Conservation (phyloP, 2,329 filamentous ascomycete species). For the Pseudocercospora ulei region DNA sequence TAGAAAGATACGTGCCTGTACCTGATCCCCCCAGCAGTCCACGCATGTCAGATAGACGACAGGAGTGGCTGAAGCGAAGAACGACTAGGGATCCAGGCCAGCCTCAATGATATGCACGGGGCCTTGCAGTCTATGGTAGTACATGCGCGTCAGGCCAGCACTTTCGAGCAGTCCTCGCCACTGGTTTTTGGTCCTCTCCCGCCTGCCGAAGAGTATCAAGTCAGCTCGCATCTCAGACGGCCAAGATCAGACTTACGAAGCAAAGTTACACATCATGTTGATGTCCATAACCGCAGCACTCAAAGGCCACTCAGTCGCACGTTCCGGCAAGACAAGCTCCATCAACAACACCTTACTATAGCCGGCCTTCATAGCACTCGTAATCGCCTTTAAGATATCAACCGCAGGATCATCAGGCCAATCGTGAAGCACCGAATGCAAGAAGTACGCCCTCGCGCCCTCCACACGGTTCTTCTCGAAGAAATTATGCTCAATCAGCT, state of each 20-base stretch:
- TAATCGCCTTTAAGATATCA: conserved; percentile 20
- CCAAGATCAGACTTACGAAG: not conserved
- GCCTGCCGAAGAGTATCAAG: conserved; percentile 24
- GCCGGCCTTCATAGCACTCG: conserved; percentile 22
- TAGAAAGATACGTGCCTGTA: no score
- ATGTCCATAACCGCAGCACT: conserved; percentile 33
- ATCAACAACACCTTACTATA: conserved; percentile 27
- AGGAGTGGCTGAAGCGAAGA: no score
- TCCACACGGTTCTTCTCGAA: conserved; percentile 18
- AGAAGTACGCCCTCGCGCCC: conserved; percentile 29
- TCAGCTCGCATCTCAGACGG: not conserved
- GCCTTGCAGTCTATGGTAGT: no score
- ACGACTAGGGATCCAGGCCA: no score
- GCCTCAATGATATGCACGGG: no score
- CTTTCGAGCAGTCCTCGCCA: conserved; percentile 29
- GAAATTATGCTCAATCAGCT: conserved; percentile 19
- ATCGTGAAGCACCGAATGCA: conserved; percentile 25
- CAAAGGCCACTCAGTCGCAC: conserved; percentile 12
- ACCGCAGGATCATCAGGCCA: conserved; percentile 21
- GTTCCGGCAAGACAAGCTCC: conserved; percentile 24
- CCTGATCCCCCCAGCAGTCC: no score
- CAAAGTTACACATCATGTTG: conserved; percentile 35
- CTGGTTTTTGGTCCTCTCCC: conserved; percentile 37
- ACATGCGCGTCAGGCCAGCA: conserved; percentile 16
- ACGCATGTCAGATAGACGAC: no score